Evolutionary conservation across 805 yeast species (phyloP).

Genomic region (Yamadazyma endophytica): DNA sequence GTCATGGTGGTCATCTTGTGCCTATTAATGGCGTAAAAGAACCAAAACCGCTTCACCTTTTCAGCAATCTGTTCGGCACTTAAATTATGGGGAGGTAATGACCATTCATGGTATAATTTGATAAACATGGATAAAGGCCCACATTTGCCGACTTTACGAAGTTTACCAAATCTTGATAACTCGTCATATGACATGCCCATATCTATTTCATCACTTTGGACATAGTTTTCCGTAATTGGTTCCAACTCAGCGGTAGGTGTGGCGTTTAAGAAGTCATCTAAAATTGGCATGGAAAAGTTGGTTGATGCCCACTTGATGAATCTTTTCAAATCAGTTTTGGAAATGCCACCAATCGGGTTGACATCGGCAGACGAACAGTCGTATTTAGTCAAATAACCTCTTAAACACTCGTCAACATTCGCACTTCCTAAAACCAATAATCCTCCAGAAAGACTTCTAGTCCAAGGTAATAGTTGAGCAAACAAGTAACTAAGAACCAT

Average conservation of each 20-base stretch:
- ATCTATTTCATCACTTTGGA: constrained; percentile 94
- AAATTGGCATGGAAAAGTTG: constrained; percentile 70
- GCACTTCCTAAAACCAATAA: constrained; percentile 91
- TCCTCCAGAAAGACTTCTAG: constrained; percentile 72
- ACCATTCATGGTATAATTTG: constrained; percentile 88
- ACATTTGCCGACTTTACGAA: constrained; percentile 88
- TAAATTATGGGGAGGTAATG: constrained; percentile 57
- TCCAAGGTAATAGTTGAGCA: constrained; percentile 96
- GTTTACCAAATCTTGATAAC: constrained; percentile 81
- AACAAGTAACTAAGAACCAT: constrained; percentile 93
- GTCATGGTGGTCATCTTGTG: constrained; percentile 98
- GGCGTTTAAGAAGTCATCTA: constrained; percentile 77
- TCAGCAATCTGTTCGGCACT: constrained; percentile 83
- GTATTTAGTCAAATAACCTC: constrained; percentile 95
- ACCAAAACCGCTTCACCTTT: constrained; percentile 89
- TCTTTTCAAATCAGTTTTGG: constrained; percentile 85
- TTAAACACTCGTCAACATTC: constrained; percentile 91
- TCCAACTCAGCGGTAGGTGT: constrained; percentile 98
- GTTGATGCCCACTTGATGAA: constrained; percentile 78
- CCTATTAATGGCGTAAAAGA: constrained; percentile 90
- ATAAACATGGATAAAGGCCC: constrained; percentile 96
- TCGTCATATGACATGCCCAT: constrained; percentile 99
- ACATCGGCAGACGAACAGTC: constrained; percentile 97
- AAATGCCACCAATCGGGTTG: constrained; percentile 98
- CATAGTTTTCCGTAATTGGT: constrained; percentile 88